Evolutionary conservation across 345 rosid genomes (phyloP), one percentile per base, ranked within the genome.

Genomic region (Passiflora organensis): DNA sequence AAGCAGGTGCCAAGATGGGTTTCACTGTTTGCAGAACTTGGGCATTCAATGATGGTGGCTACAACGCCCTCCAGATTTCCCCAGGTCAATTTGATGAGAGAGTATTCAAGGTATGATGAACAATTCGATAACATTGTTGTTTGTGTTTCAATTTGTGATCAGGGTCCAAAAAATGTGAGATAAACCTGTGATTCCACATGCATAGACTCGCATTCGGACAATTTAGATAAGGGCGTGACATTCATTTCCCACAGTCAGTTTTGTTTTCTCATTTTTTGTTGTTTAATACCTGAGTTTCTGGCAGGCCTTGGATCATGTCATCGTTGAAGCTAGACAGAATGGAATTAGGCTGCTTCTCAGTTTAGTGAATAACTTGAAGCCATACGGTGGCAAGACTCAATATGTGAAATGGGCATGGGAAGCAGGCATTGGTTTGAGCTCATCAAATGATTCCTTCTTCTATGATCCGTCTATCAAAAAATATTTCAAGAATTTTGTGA

Each of bases 391-490:
- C 47, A 91, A 91, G 78, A 86, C 88, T 37, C 96, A 88, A 66
- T 88, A 91, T 60, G 96, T 91, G 44, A 82, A 88, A 25, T 91
- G 98, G 96, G 98, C 98, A 28, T 88, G 98, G 98, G 73, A 88
- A 75, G 98, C 88, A 74, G 96, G 98, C 45, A 68, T 86, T 63
- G 98, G 89, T 41, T 77, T 86, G 75, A 88, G 93, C 76, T 80
- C 96, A 2, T 86, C 91, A 13, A 91, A 91, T 53, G 98, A 91
- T 78, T 88, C 98, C 43, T 91, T 91, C 91, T 91, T 78, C 81
- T 91, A 73, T 53, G 98, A 88, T 77, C 96, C 98, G 60, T 82
- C 95, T 66, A 91, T 82, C 74, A 86, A 85, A 57, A 82, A 64
- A 70, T 86, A 84, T 73, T 91, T 83, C 77, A 91, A 82, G 84